Base-by-base conservation (phyloP, 306 rosid species). In the Mucuna pruriens region DNA sequence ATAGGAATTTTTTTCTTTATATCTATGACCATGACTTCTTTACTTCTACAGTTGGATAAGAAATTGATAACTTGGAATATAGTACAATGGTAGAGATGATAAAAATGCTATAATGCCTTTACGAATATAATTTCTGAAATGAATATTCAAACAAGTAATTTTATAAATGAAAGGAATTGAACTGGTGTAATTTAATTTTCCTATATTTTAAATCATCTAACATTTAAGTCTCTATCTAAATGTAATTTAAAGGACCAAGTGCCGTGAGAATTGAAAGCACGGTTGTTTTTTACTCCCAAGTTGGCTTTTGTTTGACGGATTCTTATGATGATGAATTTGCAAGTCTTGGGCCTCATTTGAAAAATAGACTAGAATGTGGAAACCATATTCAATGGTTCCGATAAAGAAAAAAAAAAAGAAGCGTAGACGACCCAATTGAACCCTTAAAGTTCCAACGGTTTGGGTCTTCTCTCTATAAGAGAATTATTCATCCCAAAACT, bases 251-350 rank as follows among this genome's bases (percentile, higher is more conserved):
- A 40, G 46, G 46, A 40, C 13, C 10, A 46, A 46, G 16, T 48
- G 16, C 17, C 5, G 54, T n/a, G 54, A 48, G 19, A 48, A 48
- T 51, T 51, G 48, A 72, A 17, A 33, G 7, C 48, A 12, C 23
- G 12, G 5, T 10, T 19, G 45, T 2, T 6, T 12, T 33, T 20
- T 23, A 0, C 9, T 51, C 22, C 22, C 23, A 23, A 29, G 34
- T 15, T 31, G 52, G 57, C 34, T 9, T 46, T 23, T 76, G 48
- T 40, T 76, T 82, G 78, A 76, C 38, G 22, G n/a, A 29, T 33
- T 67, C 81, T 6, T 49, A 81, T 81, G 84, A 81, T 74, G 75
- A 64, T 3, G 2, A 55, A 9, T 52, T 81, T 74, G 75, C n/a
- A 74, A 81, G 63, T 19, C 42, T 17, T 82, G 51, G 34, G 60